A percentile compares a stretch with the other conserved stretches of the same genome.
Conservation (phyloP, 768 basidiomycete species). For the Strobilomyces echinocephalus region DNA sequence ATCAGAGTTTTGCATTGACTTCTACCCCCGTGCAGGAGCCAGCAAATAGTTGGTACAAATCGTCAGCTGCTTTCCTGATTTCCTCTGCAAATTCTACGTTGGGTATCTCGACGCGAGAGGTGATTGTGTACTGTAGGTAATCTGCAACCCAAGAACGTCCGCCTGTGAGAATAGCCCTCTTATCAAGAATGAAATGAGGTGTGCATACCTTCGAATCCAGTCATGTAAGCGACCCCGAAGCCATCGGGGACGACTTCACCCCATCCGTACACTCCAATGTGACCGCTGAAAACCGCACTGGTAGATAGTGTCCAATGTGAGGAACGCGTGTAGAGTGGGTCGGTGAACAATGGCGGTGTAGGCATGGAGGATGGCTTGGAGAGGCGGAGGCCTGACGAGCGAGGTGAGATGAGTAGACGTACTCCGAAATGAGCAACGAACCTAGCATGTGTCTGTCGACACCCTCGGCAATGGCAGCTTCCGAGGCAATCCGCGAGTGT, state of each 20-base stretch:
- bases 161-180: conserved; percentile 1
- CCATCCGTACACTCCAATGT: conserved; percentile 87
- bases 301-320: conserved; percentile 89
- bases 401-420: neutral
- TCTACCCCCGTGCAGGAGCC: neutral
- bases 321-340: conserved; percentile 67
- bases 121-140: conserved; percentile 80
- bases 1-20: conserved; percentile 18
- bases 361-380: conserved; percentile 56
- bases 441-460: conserved; percentile 88
- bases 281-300: conserved; percentile 81
- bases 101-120: conserved; percentile 80
- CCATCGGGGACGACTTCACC: conserved; percentile 93
- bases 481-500: conserved; percentile 63
- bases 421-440: conserved; percentile 26
- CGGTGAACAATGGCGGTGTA: conserved; percentile 66
- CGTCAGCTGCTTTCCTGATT: conserved; percentile 58
- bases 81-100: conserved; percentile 71
- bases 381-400: conserved; percentile 61
- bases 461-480: conserved; percentile 64
- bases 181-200: neutral
- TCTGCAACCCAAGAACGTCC: conserved; percentile 38
- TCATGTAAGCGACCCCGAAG: conserved; percentile 93
- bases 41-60: conserved; percentile 60
- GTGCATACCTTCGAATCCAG: conserved; percentile 70